Base-by-base conservation (phyloP, 495 filamentous ascomycete genomes). In the Penicillium argentinense region DNA sequence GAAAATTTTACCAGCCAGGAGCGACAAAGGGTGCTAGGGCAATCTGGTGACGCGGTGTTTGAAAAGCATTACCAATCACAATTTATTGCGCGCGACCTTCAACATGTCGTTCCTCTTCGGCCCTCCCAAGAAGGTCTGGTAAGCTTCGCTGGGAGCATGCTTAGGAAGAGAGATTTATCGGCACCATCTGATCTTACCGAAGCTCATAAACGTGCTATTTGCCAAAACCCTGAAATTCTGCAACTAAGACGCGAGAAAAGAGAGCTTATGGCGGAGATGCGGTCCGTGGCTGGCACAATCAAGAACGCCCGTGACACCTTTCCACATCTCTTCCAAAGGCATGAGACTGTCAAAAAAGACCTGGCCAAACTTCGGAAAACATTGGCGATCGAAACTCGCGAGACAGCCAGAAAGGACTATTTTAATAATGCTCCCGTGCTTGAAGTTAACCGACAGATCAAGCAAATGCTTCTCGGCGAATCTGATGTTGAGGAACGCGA, bases 1-100 rank as follows among this genome's bases (percentile, higher is more conserved):
- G 55, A 47, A 23, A 45, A 62, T 47, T 64, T 67, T 43, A 67
- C 63, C 19, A 62, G 54, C 42, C 47, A 64, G 41, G 58, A 67
- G 45, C 53, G 51, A 45, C 32, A 67, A 23, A 59, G 57, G 25
- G 60, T 64, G 33, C 60, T 67, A 37, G 38, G 57, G 16, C 45
- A 67, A 56, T 67, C 56, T 11, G 49, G 63, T 16, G 39, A 62
- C 32, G 30, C 38, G 5, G 47, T 67, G 32, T 64, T 64, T 49
- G 45, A 67, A 60, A 67, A 40, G 38, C 47, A 64, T 18, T 67
- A 67, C 24, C 42, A 67, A 45, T 56, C 45, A 34, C 29, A 67
- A 28, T 64, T 64, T 47, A 62, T 67, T 45, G 8, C 13, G 18
- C 47, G 45, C 13, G 56, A 64, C 45, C 58, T 64, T 18, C 28